Evolutionary conservation across 139 green algal genomes (phyloP), one percentile per base, ranked within the genome.

Genomic region (Mychonastes homosphaera): DNA sequence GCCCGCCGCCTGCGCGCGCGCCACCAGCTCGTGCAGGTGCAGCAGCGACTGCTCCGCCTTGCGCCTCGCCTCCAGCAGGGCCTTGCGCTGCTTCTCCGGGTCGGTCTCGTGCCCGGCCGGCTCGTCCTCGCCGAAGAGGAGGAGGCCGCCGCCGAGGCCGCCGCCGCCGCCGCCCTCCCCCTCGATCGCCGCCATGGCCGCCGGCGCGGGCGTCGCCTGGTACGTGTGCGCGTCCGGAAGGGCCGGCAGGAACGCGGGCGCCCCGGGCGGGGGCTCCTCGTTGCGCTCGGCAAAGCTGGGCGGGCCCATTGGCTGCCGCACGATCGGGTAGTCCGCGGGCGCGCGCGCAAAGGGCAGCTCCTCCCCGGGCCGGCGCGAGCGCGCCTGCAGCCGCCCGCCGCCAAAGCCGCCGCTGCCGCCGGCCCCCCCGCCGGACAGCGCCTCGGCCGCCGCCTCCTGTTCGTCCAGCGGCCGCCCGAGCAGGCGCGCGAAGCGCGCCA

Each of bases 181-280:
- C 15, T 45, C 15, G 38, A 45, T 13, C 13, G 13, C 13, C 15
- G 15, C 13, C 13, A 45, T 45, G 38, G 15, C 13, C 15, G 38
- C 38, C 38, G 13, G 15, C 38, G 15, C 13, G 15, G 13, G 13
- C 38, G 13, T 45, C 38, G 15, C 38, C 51, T 72, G 54, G 45
- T 84, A 85, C 0, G 87, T 95, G 75, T 95, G 87, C 26, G 66
- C 50, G 71, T 95, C 87, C 15, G 87, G 87, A 26, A 95, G 83
- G 6, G 87, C 84, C 1, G 87, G 86, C 29, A 95, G 56, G 58
- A 82, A 95, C 33, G 59, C 47, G 0, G 84, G 87, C 8, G 94
- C 77, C 63, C 91, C 78, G 1, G 65, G 26, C 0, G 81, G 76
- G 1, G 84, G 73, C 21, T 63, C 50, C 62, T 90, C 75, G 29